Evolutionary conservation across 768 basidiomycete species (phyloP), one percentile per base, ranked within the genome.

Genomic region (Terana coerulea): DNA sequence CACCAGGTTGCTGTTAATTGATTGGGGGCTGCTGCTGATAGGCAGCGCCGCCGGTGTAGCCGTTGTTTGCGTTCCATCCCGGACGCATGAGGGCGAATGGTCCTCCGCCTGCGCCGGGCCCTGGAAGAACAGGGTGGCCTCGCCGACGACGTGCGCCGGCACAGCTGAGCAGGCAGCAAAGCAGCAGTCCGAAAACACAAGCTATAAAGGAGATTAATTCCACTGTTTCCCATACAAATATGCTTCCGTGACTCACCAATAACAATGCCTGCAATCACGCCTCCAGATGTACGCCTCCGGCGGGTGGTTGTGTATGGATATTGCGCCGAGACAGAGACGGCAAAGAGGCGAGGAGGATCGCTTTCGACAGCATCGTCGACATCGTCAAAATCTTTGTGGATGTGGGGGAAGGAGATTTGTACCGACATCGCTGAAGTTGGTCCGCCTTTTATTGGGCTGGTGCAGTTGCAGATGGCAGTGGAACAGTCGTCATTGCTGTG

Each of bases 401-500:
- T n/a, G n/a, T n/a, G n/a, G n/a, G n/a, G n/a, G n/a, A n/a, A n/a
- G n/a, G n/a, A n/a, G n/a, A n/a, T n/a, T n/a, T n/a, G n/a, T n/a
- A n/a, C n/a, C n/a, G n/a, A n/a, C n/a, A n/a, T n/a, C n/a, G n/a
- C n/a, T n/a, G n/a, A n/a, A n/a, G n/a, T n/a, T n/a, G n/a, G n/a
- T n/a, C n/a, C n/a, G n/a, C n/a, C n/a, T n/a, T n/a, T n/a, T n/a
- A n/a, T n/a, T n/a, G n/a, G n/a, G n/a, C n/a, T n/a, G n/a, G n/a
- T n/a, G n/a, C n/a, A n/a, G n/a, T n/a, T n/a, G n/a, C n/a, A n/a
- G n/a, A n/a, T n/a, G n/a, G n/a, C n/a, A n/a, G n/a, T n/a, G n/a
- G n/a, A n/a, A n/a, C n/a, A n/a, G n/a, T 46, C 45, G 34, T 46
- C 29, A n/a, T 29, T 46, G 45, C 30, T 46, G 45, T 31, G 30